Evolutionary conservation across 2,329 filamentous ascomycete species (phyloP), one percentile per base, ranked within the genome.

Genomic region (Stenocarpella maydis): DNA sequence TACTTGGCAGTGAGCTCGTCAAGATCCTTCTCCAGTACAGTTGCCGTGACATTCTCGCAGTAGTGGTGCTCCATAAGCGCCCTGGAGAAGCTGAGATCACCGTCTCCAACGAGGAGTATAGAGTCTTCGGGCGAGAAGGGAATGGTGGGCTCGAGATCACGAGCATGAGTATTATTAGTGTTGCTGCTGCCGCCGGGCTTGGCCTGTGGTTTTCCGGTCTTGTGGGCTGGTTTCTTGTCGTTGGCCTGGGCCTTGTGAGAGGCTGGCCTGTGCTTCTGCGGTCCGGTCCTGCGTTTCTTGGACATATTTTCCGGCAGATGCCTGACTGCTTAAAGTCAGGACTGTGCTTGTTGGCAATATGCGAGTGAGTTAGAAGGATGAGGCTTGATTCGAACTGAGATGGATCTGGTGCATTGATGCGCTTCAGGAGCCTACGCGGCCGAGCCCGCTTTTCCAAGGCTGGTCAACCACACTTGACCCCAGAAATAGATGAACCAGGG

Each of bases 21-120:
- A 39, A 82, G 77, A 69, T 81, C 78, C 75, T 82, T 83, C 77
- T 95, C 92, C 74, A 88, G 85, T 19, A 91, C 89, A 2, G 92
- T 94, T 45, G 91, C 92, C 0, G 88, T 91, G 7, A 95, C 78
- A 75, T 90, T 84, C 70, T 82, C 85, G 81, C 90, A 93, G 73
- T 83, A 85, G 80, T 94, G 91, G 75, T 91, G 84, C 65, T 85
- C 79, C 65, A 91, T 84, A 2, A 95, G 84, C 2, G 88, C 90
- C 34, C 86, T 86, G 15, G 92, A 87, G 78, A 94, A 95, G 77
- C 91, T 94, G 76, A 96, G 88, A 79, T 97, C 93, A 73, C 89
- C 93, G 77, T 96, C 93, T 75, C 93, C 93, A 64, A 95, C 81
- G 3, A 95, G 87, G 8, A 96, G 88, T 72, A 95, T 93, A 74